phyloP scores from a whole-genome alignment of 305 asterid genomes.

The Solanum hybrid region DNA sequence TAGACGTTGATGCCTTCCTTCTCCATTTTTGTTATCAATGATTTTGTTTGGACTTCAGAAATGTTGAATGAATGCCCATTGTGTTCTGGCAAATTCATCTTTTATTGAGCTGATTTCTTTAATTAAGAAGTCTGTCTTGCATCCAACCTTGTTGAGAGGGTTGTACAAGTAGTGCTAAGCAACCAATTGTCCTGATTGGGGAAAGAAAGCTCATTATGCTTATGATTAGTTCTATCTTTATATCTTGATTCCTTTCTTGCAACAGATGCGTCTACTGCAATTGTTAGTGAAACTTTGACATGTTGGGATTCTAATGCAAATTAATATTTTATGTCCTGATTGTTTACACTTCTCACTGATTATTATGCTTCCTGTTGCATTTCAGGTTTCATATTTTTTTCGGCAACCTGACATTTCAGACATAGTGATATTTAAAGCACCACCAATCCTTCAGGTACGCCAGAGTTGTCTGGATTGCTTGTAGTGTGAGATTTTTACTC shows the following conservation, averaged over 20 bases:
- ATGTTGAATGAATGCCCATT: neutral
- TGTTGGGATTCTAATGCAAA: neutral
- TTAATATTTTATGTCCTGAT: neutral
- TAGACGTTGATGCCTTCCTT: neutral
- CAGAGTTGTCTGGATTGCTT: conserved; percentile 5
- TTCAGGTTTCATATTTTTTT: conserved; percentile 78
- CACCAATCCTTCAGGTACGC: conserved; percentile 66
- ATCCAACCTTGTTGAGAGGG: neutral
- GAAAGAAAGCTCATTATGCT: neutral
- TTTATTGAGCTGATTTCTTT: neutral
- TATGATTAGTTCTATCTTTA: neutral
- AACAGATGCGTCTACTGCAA: neutral
- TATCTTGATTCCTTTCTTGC: neutral
- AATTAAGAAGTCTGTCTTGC: neutral
- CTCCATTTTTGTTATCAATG: neutral
- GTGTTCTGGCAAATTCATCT: neutral
- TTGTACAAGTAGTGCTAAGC: neutral
- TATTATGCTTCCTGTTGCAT: conserved; percentile 1
- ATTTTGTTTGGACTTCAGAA: neutral
- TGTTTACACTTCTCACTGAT: neutral
- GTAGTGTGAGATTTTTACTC: neutral
- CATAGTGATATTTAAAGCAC: conserved; percentile 79
- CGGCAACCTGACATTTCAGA: conserved; percentile 75
- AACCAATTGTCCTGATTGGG: neutral
- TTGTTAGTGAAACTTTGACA: neutral